Evolutionary conservation across 2,329 filamentous ascomycete genomes (phyloP), one percentile per base, ranked within the genome.

Genomic region (Dothidotthia symphoricarpi): DNA sequence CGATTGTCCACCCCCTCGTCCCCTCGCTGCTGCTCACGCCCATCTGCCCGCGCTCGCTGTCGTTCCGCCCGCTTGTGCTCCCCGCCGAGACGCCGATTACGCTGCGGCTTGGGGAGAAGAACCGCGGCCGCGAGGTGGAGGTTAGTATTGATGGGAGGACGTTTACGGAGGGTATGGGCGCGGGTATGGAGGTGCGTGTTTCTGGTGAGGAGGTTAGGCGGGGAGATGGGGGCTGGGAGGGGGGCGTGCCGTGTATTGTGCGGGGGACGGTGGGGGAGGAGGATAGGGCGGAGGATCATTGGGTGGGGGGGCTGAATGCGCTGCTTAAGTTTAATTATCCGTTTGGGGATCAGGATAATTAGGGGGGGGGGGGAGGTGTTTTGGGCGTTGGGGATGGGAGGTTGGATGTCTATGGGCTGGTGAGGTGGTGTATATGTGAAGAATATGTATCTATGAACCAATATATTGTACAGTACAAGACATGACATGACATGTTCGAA

Each of bases 241-340:
- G 90, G 16, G 91, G 91, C 9, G 90, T 97, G 11, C 93, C 93
- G 3, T 95, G 89, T 62, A 86, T 97, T 22, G 93, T 96, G 59
- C 75, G 89, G 30, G 78, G 76, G 31, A 66, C 67, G 0, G 51
- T 44, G 9, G 59, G 65, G 1, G 41, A 43, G 24, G 64, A 62
- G 13, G 58, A 59, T 53, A 72, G 76, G 53, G 73, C 75, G 16
- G 88, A 96, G 57, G 91, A 97, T 66, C 88, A 91, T 13, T 98
- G 93, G 93, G 91, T 98, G 2, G 91, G 91, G 1, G 91, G 93
- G 0, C 69, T 98, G 60, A 98, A 95, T 61, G 88, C 88, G 8
- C 64, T 97, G 58, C 70, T 98, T 53, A 98, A 98, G 71, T 98
- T 97, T 65, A 98, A 98, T 66, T 88, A 95, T 69, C 90, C 91